Conservation (phyloP, 1,139 yeast species). For the Blastobotrys illinoisensis region DNA sequence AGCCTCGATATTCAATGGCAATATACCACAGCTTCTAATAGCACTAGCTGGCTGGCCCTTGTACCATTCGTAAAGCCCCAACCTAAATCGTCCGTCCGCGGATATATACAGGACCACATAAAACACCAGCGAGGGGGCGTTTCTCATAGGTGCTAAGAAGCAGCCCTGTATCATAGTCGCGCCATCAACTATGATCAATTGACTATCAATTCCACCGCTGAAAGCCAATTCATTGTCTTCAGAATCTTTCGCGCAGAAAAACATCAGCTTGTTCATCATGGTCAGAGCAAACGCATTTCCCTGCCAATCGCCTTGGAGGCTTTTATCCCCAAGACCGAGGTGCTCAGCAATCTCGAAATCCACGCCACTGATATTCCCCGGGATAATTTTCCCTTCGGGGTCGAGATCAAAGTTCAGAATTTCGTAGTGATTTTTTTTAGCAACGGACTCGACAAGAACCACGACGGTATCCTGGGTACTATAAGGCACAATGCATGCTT, state of each 20-base stretch:
- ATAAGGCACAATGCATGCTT: neutral
- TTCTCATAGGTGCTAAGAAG: conserved; percentile 14
- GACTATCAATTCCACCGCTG: neutral
- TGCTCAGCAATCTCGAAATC: neutral
- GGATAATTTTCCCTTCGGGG: neutral
- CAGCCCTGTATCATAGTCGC: conserved; percentile 10
- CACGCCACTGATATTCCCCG: neutral
- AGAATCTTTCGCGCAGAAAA: neutral
- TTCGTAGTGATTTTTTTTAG: neutral
- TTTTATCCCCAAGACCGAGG: neutral
- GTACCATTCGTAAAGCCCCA: conserved; percentile 17
- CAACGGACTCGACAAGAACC: neutral
- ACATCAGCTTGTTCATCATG: neutral
- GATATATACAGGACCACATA: conserved; percentile 11
- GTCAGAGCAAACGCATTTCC: neutral
- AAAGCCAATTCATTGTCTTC: neutral
- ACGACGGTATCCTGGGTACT: neutral
- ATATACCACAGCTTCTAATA: conserved; percentile 7
- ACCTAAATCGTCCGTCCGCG: conserved; percentile 4
- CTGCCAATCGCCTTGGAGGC: neutral
- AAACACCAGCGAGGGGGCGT: conserved; percentile 8
- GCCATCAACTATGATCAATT: neutral
- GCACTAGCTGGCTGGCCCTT: conserved; percentile 2
- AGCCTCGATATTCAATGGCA: conserved; percentile 13
- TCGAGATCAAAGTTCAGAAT: neutral